Evolutionary conservation across 176 grass and related monocot species (phyloP), one percentile per base, ranked within the genome.

Genomic region (Carex myosuroides): DNA sequence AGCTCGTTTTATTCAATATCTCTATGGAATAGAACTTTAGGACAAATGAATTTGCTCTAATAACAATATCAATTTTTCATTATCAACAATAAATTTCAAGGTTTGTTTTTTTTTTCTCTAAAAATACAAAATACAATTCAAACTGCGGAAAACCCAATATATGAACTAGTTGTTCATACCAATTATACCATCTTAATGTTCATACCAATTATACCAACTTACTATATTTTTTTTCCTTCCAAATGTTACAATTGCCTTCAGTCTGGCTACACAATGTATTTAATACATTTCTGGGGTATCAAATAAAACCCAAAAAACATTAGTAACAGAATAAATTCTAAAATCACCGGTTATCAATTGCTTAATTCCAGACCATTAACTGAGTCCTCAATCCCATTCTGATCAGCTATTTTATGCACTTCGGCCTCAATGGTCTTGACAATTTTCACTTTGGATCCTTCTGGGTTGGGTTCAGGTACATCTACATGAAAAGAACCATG

Each of bases 351-450:
- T 66, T 30, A 83, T 56, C 13, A 69, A 55, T 53, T 52, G 13
- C 22, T 69, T 83, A 83, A 14, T 69, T 83, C 39, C 62, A 83
- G 26, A 13, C 20, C 81, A 44, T 68, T 66, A 35, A 83, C 22
- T 1, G 62, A 83, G 22, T 69, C 63, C n/a, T 53, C 48, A 13
- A 22, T 53, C 77, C 17, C 85, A 5, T 93, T 94, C 79, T 91
- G 29, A 20, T 74, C 92, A 30, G 70, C 88, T 1, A 92, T 88
- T 65, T 97, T 94, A 68, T 97, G 95, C 48, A 97, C 91, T 89
- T 94, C 90, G 1, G 89, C 78, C 84, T 94, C 77, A 3, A 97
- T 92, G 66, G 87, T 88, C 85, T 92, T 81, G 13, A 92, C 87
- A 1, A 97, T 94, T 71, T 90, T 92, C 42, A 83, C 42, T 54